Percentiles rank a stretch among this genome's conserved stretches.
phyloP scores from a whole-genome alignment of 2,329 filamentous ascomycete genomes.

The Xylariaceae sp. region DNA sequence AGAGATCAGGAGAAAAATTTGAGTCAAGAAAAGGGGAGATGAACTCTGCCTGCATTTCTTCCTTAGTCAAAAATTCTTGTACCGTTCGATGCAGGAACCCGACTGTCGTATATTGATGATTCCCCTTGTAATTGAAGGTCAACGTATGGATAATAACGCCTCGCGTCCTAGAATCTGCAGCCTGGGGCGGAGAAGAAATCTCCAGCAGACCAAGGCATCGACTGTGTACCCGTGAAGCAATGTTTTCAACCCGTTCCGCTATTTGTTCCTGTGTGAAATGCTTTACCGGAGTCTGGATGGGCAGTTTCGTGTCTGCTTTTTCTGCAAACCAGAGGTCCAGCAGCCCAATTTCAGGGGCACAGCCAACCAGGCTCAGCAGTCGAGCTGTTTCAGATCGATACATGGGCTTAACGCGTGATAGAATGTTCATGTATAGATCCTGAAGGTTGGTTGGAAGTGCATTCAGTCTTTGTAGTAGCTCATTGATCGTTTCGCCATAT shows the following conservation, averaged over 20 bases:
- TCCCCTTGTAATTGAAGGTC: too few species aligned
- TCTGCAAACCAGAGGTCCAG: slow-evolving; percentile 21
- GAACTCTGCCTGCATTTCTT: too few species aligned
- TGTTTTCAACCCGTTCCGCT: slow-evolving; percentile 8
- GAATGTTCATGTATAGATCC: slow-evolving; percentile 15
- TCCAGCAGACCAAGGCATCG: slow-evolving; percentile 19
- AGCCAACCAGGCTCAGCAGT: slow-evolving; percentile 11
- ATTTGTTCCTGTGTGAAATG: slow-evolving; percentile 11
- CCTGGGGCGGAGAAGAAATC: too few species aligned
- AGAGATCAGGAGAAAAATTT: too few species aligned
- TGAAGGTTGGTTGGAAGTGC: slow-evolving; percentile 19
- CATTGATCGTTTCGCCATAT: slow-evolving; percentile 16
- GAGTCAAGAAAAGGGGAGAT: too few species aligned
- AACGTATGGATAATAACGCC: too few species aligned
- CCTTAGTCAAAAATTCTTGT: too few species aligned
- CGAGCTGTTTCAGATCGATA: slow-evolving; percentile 12
- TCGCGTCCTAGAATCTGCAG: too few species aligned
- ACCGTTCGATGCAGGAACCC: too few species aligned
- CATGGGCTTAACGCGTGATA: slow-evolving; percentile 6
- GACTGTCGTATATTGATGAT: too few species aligned
- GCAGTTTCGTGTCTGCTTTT: slow-evolving; percentile 8
- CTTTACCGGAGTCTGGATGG: slow-evolving; percentile 1
- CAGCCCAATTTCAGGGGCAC: background rate
- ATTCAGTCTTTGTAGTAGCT: slow-evolving; percentile 14
- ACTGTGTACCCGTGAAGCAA: slow-evolving; percentile 15